A percentile compares a stretch with the other conserved stretches of the same genome.
Conservation (phyloP, 257 asterid genomes). For the Apocynum venetum region DNA sequence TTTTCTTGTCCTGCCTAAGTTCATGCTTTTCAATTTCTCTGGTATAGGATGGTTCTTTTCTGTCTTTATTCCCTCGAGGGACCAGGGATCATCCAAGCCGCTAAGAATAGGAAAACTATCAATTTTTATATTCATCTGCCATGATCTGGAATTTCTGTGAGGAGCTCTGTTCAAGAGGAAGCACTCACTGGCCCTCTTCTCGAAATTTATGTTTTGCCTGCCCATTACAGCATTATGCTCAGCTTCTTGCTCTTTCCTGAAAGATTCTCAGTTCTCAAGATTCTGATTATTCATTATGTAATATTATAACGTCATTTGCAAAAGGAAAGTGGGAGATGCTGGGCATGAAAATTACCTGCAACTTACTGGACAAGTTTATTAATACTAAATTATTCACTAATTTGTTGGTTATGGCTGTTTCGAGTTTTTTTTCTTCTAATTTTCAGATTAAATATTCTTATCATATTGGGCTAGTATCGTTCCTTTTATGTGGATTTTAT, state of each 20-base stretch:
- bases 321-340: background rate
- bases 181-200: background rate
- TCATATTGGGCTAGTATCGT: background rate
- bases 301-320: background rate
- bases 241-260: background rate
- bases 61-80: background rate
- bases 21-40: background rate
- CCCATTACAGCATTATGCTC: background rate
- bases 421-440: background rate
- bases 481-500: background rate
- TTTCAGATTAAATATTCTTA: background rate
- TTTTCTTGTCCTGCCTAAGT: background rate
- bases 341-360: background rate
- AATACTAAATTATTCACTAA: background rate
- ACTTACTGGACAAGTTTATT: background rate
- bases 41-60: background rate
- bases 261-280: background rate
- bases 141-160: background rate
- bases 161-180: background rate
- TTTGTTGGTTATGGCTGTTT: background rate
- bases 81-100: background rate
- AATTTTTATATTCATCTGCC: background rate
- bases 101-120: background rate
- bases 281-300: background rate
- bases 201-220: no score